These are phyloP conservation scores for Saitozyma sp. DNA, from an alignment of 768 basidiomycete genomes.

Conservation along the genomic window DNA sequence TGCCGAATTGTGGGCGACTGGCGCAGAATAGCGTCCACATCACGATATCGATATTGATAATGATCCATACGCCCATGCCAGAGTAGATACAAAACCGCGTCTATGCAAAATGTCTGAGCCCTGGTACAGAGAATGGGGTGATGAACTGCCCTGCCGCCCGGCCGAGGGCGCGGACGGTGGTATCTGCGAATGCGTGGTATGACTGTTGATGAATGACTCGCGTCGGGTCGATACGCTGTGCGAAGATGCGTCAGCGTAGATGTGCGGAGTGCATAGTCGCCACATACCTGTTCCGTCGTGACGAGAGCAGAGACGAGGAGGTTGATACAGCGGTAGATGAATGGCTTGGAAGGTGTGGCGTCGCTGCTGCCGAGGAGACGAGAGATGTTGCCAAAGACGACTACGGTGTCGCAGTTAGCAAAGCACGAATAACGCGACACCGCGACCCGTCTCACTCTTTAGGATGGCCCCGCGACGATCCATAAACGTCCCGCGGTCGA, in stretches of 20 bases:
- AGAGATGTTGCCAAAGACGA: constrained; percentile 6
- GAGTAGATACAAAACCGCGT: too few species aligned
- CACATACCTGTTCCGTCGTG: constrained; percentile 56
- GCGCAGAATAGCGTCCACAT: too few species aligned
- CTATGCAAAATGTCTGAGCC: constrained; percentile 24
- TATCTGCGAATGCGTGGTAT: constrained; percentile 34
- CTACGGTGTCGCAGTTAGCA: constrained; percentile 6
- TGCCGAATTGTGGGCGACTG: too few species aligned
- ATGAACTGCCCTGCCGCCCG: constrained; percentile 18
- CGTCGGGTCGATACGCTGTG: constrained; percentile 17
- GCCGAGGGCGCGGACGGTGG: constrained; percentile 17
- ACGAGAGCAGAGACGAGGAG: constrained; percentile 61
- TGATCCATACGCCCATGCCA: too few species aligned
- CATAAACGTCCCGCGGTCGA: constrained; percentile 1
- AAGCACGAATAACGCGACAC: not conserved
- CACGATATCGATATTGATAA: too few species aligned
- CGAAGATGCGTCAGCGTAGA: not conserved
- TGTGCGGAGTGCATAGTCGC: not conserved
- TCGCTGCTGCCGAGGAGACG: not conserved
- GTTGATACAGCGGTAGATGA: constrained; percentile 51
- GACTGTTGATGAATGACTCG: constrained; percentile 32
- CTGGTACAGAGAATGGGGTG: constrained; percentile 21
- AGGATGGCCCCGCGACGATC: not conserved
- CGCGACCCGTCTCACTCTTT: constrained; percentile 6
- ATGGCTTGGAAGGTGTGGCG: constrained; percentile 20